These are phyloP conservation scores for Meira nashicola DNA, from an alignment of 1,284 basidiomycete species.

Conservation along the genomic window DNA sequence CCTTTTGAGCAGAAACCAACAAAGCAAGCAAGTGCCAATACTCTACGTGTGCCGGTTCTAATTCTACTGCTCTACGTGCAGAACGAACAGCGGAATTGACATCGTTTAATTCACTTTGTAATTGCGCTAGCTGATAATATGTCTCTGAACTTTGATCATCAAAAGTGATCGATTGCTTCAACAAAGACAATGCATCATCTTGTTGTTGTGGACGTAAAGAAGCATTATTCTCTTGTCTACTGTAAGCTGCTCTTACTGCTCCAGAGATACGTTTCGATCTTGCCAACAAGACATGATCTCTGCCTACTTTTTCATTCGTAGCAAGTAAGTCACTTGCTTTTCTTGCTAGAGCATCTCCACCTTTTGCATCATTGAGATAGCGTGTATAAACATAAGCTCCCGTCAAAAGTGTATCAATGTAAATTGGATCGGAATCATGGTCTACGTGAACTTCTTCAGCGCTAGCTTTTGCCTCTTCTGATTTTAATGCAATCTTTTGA, in stretches of 20 bases:
- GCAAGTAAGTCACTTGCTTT: conserved; percentile 30
- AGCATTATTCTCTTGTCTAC: conserved; percentile 42
- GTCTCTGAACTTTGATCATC: conserved; percentile 62
- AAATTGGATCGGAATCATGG: conserved; percentile 31
- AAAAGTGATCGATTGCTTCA: conserved; percentile 60
- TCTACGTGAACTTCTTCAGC: conserved; percentile 19
- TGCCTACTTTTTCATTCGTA: conserved; percentile 19
- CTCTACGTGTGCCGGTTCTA: conserved; percentile 66
- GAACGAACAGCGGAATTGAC: conserved; percentile 66
- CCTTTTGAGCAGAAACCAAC: conserved; percentile 70
- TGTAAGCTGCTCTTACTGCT: conserved; percentile 24
- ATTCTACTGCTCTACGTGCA: conserved; percentile 70
- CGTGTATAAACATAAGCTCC: conserved; percentile 32
- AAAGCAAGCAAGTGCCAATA: conserved; percentile 90
- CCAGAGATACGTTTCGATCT: conserved; percentile 30
- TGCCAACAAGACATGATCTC: conserved; percentile 18
- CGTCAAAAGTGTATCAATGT: conserved; percentile 32
- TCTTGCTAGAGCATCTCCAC: conserved; percentile 30
- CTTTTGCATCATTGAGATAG: conserved; percentile 26
- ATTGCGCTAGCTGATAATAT: conserved; percentile 58
- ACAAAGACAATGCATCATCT: conserved; percentile 60
- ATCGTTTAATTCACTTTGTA: conserved; percentile 65
- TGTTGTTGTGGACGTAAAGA: conserved; percentile 63
- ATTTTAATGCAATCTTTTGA: conserved; percentile 12
- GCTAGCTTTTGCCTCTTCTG: conserved; percentile 10